Evolutionary conservation across 2,329 filamentous ascomycete genomes (phyloP).

Genomic region (Orbilia ellipsospora): DNA sequence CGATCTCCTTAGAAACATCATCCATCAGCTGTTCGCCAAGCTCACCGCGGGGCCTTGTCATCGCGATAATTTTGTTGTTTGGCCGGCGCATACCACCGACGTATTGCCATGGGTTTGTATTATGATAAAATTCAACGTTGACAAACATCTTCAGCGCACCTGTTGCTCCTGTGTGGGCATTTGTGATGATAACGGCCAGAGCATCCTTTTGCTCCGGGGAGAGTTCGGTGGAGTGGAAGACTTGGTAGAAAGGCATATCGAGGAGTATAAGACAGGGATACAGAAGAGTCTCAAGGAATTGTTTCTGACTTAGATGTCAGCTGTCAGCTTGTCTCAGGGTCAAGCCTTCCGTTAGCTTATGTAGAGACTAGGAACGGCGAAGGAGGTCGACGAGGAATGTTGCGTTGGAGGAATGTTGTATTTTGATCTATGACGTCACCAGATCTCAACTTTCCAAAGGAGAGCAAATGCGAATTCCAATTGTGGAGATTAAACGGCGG

Average conservation of each 20-base stretch:
- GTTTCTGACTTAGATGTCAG: too few species aligned
- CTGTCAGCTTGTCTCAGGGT: too few species aligned
- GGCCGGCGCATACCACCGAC: conserved; percentile 38
- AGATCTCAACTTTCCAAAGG: background rate
- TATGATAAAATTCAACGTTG: conserved; percentile 46
- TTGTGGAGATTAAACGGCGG: too few species aligned
- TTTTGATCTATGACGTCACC: conserved; percentile 5
- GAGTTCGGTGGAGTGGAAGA: conserved; percentile 43
- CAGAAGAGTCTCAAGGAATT: background rate
- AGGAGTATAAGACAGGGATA: background rate
- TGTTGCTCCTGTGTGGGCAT: conserved; percentile 38
- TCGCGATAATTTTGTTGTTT: conserved; percentile 46
- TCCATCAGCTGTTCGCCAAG: conserved; percentile 41
- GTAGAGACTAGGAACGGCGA: too few species aligned
- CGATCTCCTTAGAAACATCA: conserved; percentile 38
- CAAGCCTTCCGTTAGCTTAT: too few species aligned
- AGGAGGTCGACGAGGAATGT: too few species aligned
- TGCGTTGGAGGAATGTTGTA: background rate
- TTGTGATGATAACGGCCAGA: conserved; percentile 32
- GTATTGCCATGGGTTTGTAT: conserved; percentile 51
- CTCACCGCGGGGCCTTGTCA: conserved; percentile 30
- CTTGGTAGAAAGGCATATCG: conserved; percentile 49
- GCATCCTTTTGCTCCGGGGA: conserved; percentile 39
- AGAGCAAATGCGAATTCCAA: too few species aligned
- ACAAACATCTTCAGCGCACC: conserved; percentile 47